Base-by-base conservation (phyloP, 371 early-diverging fungal species). In the Choanephora cucurbitarum region DNA sequence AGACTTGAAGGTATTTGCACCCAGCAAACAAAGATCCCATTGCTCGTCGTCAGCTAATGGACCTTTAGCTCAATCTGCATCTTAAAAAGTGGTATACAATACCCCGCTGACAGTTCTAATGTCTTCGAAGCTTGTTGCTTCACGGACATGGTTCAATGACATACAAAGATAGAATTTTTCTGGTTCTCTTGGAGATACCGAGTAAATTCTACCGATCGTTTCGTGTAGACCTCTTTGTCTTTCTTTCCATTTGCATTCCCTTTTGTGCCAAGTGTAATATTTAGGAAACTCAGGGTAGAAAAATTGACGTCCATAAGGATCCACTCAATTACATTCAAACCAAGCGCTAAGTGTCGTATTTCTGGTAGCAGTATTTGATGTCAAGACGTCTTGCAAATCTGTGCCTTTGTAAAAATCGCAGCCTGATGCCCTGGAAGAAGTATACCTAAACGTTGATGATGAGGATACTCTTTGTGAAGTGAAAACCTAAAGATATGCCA, bases 401-500 rank as follows among this genome's bases (percentile, higher is more conserved):
- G 39, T 50, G 44, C 48, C n/a, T 6, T 49, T 54, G 8, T 51
- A 8, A 41, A 60, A 69, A 15, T 19, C 11, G 3, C 52, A 23
- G 0, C 39, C 17, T 69, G 57, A 2, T 52, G 19, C 19, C 52
- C 51, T 11, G 49, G 49, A 3, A 67, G 44, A 39, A 69, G 66
- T 0, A 74, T 55, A 1, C 24, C 34, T n/a, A 70, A 18, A 1
- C 70, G 44, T 23, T 41, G 33, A 23, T 64, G 43, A 6, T 21
- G 1, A 13, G 70, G 69, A 39, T 42, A 55, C 13, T 58, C 60
- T 13, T 39, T 37, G 28, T 74, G 65, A 23, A 70, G 15, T 0
- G 22, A 13, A 34, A 66, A 74, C 17, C 28, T 21, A n/a, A 70
- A 69, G 2, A 74, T 59, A 40, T 69, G 47, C 65, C 67, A 68